Percentiles rank a stretch among this genome's conserved stretches.
Evolutionary conservation across 1,284 basidiomycete species (phyloP).

Genomic region (Cryptococcus floricola): DNA sequence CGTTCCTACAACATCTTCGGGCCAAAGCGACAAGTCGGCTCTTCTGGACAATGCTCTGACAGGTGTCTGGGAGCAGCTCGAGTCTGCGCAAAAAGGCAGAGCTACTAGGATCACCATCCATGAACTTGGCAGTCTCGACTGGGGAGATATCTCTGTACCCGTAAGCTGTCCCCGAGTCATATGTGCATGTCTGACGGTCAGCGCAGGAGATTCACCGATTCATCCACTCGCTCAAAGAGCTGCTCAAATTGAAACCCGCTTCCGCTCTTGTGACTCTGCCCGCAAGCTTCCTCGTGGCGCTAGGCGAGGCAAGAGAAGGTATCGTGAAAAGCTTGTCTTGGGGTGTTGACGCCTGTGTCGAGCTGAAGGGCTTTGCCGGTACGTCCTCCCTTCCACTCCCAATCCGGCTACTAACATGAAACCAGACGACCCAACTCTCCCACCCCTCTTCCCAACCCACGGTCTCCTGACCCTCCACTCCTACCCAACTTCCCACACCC

Average conservation of each 20-base stretch:
- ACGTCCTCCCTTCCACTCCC: slow-evolving; percentile 32
- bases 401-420: background rate
- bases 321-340: slow-evolving; percentile 76
- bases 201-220: slow-evolving; percentile 66
- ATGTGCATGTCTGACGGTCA: background rate
- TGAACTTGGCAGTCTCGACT: slow-evolving; percentile 55
- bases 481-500: slow-evolving; percentile 67
- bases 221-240: slow-evolving; percentile 60
- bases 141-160: slow-evolving; percentile 8
- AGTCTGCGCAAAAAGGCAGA: slow-evolving; percentile 10
- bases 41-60: slow-evolving; percentile 11
- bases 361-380: slow-evolving; percentile 76
- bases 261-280: slow-evolving; percentile 68
- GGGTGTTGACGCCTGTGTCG: slow-evolving; percentile 69
- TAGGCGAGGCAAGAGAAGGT: slow-evolving; percentile 43
- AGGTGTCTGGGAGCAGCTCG: slow-evolving; percentile 12
- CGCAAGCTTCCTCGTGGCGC: slow-evolving; percentile 51
- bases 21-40: slow-evolving; percentile 1
- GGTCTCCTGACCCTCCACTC: slow-evolving; percentile 72
- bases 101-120: slow-evolving; percentile 51
- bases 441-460: slow-evolving; percentile 70
- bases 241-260: slow-evolving; percentile 57
- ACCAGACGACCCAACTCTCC: slow-evolving; percentile 40
- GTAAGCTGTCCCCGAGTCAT: slow-evolving; percentile 6
- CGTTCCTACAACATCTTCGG: background rate